phyloP scores from a whole-genome alignment of 768 basidiomycete genomes.

The Leccinum variicolor region DNA sequence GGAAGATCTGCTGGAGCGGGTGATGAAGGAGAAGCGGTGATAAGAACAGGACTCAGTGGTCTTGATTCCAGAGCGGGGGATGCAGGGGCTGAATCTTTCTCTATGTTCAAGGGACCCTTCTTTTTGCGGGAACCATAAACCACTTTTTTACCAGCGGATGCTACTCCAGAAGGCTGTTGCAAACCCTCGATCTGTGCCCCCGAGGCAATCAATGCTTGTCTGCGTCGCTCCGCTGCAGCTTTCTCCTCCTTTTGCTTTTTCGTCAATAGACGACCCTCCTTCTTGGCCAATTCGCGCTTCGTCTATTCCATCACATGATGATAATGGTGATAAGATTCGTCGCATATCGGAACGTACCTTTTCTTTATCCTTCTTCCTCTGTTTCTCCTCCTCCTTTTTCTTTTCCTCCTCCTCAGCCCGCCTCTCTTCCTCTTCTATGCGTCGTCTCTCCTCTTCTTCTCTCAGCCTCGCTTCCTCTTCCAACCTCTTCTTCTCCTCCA shows the following conservation, averaged over 20 bases:
- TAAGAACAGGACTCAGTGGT: slow-evolving; percentile 40
- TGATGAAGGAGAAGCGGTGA: slow-evolving; percentile 21
- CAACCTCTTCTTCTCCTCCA: slow-evolving; percentile 87
- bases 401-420: slow-evolving; percentile 71
- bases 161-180: slow-evolving; percentile 50
- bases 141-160: slow-evolving; percentile 59
- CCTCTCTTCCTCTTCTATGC: slow-evolving; percentile 90
- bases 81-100: slow-evolving; percentile 29
- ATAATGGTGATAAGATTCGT: not conserved
- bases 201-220: slow-evolving; percentile 84
- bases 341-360: slow-evolving; percentile 46
- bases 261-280: slow-evolving; percentile 92
- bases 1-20: slow-evolving; percentile 29
- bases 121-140: slow-evolving; percentile 85
- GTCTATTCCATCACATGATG: slow-evolving; percentile 45
- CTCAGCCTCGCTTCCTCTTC: slow-evolving; percentile 77
- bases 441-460: slow-evolving; percentile 74
- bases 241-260: slow-evolving; percentile 96
- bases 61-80: slow-evolving; percentile 55
- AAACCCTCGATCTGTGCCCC: slow-evolving; percentile 91
- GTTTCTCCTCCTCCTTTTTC: slow-evolving; percentile 79
- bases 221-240: slow-evolving; percentile 85
- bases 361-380: slow-evolving; percentile 82
- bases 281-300: slow-evolving; percentile 86
- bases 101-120: slow-evolving; percentile 53